Percentiles rank a stretch among this genome's conserved stretches.
Conservation (phyloP, 352 stramenopile genomes). For the Phytopythium vexans region DNA sequence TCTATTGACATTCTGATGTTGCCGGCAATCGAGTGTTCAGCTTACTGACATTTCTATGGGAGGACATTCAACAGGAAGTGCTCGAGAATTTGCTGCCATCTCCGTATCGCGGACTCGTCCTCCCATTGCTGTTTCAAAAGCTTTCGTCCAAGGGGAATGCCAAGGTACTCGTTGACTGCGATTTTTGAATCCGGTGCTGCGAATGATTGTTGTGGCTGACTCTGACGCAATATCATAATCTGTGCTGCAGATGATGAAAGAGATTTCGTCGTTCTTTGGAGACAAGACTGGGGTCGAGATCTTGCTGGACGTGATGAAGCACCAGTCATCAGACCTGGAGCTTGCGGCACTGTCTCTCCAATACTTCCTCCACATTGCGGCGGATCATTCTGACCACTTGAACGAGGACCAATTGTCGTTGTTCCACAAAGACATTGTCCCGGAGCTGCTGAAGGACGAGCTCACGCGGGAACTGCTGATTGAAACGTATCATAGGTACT, state of each 20-base stretch:
- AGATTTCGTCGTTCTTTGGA: conserved; percentile 41
- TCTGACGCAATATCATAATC: neutral
- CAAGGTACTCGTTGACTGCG: conserved; percentile 29
- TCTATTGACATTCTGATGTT: neutral
- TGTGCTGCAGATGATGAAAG: conserved; percentile 49
- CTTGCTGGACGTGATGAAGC: conserved; percentile 68
- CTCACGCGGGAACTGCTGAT: conserved; percentile 72
- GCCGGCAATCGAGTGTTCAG: neutral
- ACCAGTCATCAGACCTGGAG: conserved; percentile 57
- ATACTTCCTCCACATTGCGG: conserved; percentile 80
- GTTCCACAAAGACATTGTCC: conserved; percentile 57
- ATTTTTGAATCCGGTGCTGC: neutral
- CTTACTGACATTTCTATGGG: conserved; percentile 4
- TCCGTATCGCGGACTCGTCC: conserved; percentile 62
- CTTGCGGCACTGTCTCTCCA: conserved; percentile 72
- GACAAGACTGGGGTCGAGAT: conserved; percentile 54
- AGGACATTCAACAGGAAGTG: conserved; percentile 42
- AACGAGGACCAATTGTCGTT: conserved; percentile 25
- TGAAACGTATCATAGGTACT: conserved; percentile 66
- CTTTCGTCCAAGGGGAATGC: conserved; percentile 45
- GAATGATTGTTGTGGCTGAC: neutral
- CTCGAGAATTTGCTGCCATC: conserved; percentile 78
- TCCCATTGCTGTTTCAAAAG: conserved; percentile 72
- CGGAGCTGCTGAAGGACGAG: conserved; percentile 52
- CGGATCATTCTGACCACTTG: conserved; percentile 41